Conservation (phyloP, 2,329 filamentous ascomycete genomes). For the Emericellopsis atlantica region DNA sequence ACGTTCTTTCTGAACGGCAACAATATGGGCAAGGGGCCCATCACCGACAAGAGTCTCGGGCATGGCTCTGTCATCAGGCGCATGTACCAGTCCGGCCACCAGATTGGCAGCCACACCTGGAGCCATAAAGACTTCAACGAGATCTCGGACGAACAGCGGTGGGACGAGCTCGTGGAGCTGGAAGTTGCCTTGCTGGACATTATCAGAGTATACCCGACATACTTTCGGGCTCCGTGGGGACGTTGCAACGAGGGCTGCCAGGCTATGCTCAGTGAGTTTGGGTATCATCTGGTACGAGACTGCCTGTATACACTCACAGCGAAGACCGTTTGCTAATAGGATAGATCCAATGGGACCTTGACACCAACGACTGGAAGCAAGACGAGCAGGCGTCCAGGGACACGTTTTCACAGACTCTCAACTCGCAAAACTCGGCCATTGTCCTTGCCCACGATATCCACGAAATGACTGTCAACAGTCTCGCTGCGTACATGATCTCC, state of each 20-base stretch:
- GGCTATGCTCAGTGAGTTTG: constrained; percentile 21
- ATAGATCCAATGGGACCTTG: constrained; percentile 34
- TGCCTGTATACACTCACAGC: background rate
- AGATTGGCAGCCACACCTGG: constrained; percentile 33
- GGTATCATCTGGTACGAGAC: constrained; percentile 35
- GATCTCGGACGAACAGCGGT: constrained; percentile 18
- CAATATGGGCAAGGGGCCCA: constrained; percentile 25
- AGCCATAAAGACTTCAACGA: constrained; percentile 29
- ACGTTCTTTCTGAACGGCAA: constrained; percentile 30
- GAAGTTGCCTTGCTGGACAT: constrained; percentile 29
- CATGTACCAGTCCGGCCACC: constrained; percentile 28
- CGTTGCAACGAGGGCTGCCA: constrained; percentile 27
- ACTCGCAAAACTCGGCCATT: constrained; percentile 19
- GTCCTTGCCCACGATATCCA: constrained; percentile 41
- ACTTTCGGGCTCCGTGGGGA: constrained; percentile 32
- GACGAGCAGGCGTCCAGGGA: constrained; percentile 29
- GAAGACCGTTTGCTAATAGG: background rate
- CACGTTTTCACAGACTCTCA: constrained; percentile 7
- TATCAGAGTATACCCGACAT: constrained; percentile 25
- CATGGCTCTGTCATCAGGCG: constrained; percentile 17
- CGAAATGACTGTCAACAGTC: constrained; percentile 27
- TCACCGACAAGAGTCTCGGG: constrained; percentile 15
- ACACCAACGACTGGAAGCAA: constrained; percentile 49
- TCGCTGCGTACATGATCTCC: constrained; percentile 29
- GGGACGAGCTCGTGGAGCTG: constrained; percentile 27